Evolutionary conservation across 2,329 filamentous ascomycete genomes (phyloP).

Genomic region (Helotiales sp.): DNA sequence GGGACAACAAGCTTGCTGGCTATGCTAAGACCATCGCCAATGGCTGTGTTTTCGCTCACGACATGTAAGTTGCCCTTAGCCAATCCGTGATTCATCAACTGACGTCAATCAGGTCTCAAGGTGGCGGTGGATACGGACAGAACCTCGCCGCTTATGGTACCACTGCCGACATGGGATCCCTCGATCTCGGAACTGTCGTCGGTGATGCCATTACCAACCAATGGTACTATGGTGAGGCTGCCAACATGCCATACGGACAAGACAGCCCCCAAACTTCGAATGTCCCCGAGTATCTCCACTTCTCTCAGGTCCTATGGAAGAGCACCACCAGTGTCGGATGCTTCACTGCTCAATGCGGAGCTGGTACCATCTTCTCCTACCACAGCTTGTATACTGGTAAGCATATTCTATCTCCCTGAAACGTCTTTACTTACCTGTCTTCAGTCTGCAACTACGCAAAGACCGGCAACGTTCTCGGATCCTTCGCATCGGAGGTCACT

Average conservation of each 20-base stretch:
- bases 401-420: conserved; percentile 38
- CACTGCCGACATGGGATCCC: conserved; percentile 47
- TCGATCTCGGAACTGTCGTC: conserved; percentile 60
- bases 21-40: conserved; percentile 69
- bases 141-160: conserved; percentile 77
- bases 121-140: conserved; percentile 78
- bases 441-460: conserved; percentile 37
- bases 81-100: conserved; percentile 35
- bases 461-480: conserved; percentile 56
- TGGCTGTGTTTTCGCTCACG: conserved; percentile 74
- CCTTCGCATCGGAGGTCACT: conserved; percentile 59
- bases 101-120: conserved; percentile 53
- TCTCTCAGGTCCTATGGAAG: conserved; percentile 77
- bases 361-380: conserved; percentile 67
- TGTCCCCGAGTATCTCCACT: conserved; percentile 55
- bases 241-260: conserved; percentile 60
- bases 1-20: conserved; percentile 66
- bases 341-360: conserved; percentile 58
- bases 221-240: conserved; percentile 86
- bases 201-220: conserved; percentile 74
- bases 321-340: conserved; percentile 67
- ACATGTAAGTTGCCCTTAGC: conserved; percentile 64
- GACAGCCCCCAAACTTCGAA: conserved; percentile 61
- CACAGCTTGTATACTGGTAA: conserved; percentile 80
- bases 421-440: conserved; percentile 35